Conservation (phyloP, 176 grass and related monocot species). For the Carex pumila region DNA sequence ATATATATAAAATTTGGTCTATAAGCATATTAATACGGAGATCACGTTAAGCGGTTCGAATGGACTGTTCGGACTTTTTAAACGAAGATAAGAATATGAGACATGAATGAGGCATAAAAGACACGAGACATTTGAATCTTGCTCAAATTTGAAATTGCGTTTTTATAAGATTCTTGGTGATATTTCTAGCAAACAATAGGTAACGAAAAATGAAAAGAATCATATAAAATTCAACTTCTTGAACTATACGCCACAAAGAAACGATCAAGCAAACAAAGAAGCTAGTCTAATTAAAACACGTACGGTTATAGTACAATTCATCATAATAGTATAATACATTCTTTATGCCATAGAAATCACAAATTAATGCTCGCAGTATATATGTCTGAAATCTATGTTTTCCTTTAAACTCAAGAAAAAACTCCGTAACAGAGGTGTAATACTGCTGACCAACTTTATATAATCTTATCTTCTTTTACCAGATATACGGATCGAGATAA, state of each 20-base stretch:
- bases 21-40: too few species aligned
- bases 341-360: not conserved
- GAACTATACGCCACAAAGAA: not conserved
- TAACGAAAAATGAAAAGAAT: not conserved
- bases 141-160: too few species aligned
- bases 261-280: not conserved
- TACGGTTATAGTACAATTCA: not conserved
- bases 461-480: not conserved
- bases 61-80: too few species aligned
- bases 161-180: too few species aligned
- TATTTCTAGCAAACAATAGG: too few species aligned
- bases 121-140: too few species aligned
- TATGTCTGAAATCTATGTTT: not conserved
- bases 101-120: too few species aligned
- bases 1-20: too few species aligned
- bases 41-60: too few species aligned
- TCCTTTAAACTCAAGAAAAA: slow-evolving; percentile 6
- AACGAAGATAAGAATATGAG: too few species aligned
- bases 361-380: not conserved
- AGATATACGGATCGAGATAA: not conserved
- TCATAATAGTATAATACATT: not conserved
- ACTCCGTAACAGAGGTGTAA: not conserved
- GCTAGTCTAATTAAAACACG: not conserved
- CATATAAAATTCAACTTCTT: not conserved
- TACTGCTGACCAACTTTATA: not conserved